A percentile compares a stretch with the other conserved stretches of the same genome.
phyloP scores from a whole-genome alignment of 2,329 filamentous ascomycete species.

The Myriosclerotinia duriaeana region DNA sequence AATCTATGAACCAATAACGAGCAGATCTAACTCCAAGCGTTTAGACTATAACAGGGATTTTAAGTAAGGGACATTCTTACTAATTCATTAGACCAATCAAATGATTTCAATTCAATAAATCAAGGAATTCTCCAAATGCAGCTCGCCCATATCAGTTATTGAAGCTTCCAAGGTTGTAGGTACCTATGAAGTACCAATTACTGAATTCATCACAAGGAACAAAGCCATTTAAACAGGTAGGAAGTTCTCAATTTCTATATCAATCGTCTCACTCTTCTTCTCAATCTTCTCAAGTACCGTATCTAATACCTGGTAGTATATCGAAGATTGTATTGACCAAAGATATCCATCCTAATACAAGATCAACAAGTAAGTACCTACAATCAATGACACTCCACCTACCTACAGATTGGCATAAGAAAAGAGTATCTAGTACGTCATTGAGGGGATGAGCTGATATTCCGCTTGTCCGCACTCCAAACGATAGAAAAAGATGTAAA shows the following conservation, averaged over 20 bases:
- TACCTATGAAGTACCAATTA: background rate
- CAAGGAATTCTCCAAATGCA: background rate
- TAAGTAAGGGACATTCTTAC: background rate
- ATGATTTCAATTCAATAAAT: background rate
- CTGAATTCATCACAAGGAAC: background rate
- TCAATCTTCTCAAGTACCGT: background rate
- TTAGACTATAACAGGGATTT: background rate
- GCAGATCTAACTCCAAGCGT: background rate
- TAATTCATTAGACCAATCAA: background rate
- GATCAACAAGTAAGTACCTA: background rate
- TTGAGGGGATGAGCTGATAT: constrained; percentile 19
- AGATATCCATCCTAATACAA: background rate
- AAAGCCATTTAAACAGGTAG: background rate
- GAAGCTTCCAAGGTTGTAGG: too few relatives aligned
- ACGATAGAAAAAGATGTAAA: constrained; percentile 5
- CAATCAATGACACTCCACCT: background rate
- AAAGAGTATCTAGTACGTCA: constrained; percentile 9
- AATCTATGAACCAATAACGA: background rate
- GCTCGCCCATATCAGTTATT: background rate
- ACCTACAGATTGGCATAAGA: constrained; percentile 3
- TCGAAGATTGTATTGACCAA: background rate
- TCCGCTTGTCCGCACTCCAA: constrained; percentile 3
- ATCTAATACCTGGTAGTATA: too few relatives aligned
- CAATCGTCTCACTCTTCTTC: too few relatives aligned
- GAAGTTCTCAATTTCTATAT: background rate